Evolutionary conservation across 2,329 filamentous ascomycete species (phyloP).

Genomic region (Ophiostoma perfectum): DNA sequence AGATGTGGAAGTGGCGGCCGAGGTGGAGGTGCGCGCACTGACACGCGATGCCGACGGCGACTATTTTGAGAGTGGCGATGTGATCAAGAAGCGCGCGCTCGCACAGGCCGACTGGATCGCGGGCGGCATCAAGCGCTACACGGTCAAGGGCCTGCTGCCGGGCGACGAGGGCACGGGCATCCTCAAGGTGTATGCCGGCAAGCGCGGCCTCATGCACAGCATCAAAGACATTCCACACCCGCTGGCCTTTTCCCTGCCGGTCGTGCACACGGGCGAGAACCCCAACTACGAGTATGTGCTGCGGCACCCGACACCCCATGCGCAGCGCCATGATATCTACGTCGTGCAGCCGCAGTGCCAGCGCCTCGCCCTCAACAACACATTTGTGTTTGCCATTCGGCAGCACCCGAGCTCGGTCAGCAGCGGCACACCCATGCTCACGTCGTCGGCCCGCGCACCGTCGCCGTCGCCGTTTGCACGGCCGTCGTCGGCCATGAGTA

Average conservation of each 20-base stretch:
- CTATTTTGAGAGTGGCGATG: conserved; percentile 84
- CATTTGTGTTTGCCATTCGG: conserved; percentile 92
- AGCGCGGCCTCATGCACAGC: conserved; percentile 92
- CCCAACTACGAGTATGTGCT: conserved; percentile 90
- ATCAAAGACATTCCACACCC: conserved; percentile 95
- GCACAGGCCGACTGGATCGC: conserved; percentile 84
- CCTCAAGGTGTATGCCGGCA: conserved; percentile 88
- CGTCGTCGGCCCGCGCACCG: conserved; percentile 39
- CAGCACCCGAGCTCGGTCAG: conserved; percentile 69
- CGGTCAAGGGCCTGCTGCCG: conserved; percentile 84
- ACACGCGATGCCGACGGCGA: conserved; percentile 83
- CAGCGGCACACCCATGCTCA: conserved; percentile 35
- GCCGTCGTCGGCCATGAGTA: conserved; percentile 60
- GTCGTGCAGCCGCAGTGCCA: conserved; percentile 93
- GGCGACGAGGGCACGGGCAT: conserved; percentile 85
- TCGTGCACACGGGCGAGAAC: conserved; percentile 86
- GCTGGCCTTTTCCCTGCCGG: conserved; percentile 80
- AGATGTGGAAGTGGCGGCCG: conserved; percentile 86
- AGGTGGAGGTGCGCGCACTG: conserved; percentile 80
- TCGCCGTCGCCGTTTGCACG: conserved; percentile 59
- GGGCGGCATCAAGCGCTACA: conserved; percentile 78
- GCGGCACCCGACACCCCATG: conserved; percentile 91
- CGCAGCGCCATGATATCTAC: conserved; percentile 95
- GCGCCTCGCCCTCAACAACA: conserved; percentile 86
- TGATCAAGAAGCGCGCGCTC: conserved; percentile 77